These are phyloP conservation scores for Mycocentrospora acerina DNA, from an alignment of 2,329 filamentous ascomycete species.

Conservation along the genomic window DNA sequence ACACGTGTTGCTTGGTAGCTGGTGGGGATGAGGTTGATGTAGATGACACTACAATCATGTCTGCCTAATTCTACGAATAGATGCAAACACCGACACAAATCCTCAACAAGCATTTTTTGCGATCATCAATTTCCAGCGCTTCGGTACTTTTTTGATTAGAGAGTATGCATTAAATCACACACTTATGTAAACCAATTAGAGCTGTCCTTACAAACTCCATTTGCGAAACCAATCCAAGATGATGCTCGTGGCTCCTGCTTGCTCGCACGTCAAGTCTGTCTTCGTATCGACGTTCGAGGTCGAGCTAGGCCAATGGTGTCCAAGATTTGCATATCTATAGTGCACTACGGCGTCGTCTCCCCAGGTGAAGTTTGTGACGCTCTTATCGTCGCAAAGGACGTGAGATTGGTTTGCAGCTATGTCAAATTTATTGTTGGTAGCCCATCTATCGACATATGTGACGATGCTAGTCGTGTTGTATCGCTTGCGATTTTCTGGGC, in stretches of 20 bases:
- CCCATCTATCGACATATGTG: slow-evolving; percentile 43
- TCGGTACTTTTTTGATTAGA: too few relatives aligned
- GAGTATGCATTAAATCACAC: too few relatives aligned
- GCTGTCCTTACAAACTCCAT: slow-evolving; percentile 22
- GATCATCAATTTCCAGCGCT: too few relatives aligned
- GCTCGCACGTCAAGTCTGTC: slow-evolving; percentile 21
- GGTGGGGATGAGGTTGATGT: too few relatives aligned
- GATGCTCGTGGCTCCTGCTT: slow-evolving; percentile 33
- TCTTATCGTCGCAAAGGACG: slow-evolving; percentile 33
- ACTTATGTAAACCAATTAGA: too few relatives aligned
- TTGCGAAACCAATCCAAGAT: slow-evolving; percentile 35
- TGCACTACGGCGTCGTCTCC: slow-evolving; percentile 38
- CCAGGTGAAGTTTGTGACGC: slow-evolving; percentile 27
- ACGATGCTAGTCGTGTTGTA: slow-evolving; percentile 20
- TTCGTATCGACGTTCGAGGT: slow-evolving; percentile 30
- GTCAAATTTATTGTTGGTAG: slow-evolving; percentile 36
- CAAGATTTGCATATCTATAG: slow-evolving; percentile 42
- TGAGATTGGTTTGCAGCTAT: slow-evolving; percentile 23
- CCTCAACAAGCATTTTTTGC: too few relatives aligned
- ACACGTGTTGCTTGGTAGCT: too few relatives aligned
- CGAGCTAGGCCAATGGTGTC: slow-evolving; percentile 46
- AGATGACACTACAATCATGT: too few relatives aligned
- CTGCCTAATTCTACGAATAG: too few relatives aligned
- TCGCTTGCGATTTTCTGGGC: slow-evolving; percentile 23
- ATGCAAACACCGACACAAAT: too few relatives aligned